A percentile compares a stretch with the other conserved stretches of the same genome.
phyloP scores from a whole-genome alignment of 768 basidiomycete genomes.

The Russula earlei region DNA sequence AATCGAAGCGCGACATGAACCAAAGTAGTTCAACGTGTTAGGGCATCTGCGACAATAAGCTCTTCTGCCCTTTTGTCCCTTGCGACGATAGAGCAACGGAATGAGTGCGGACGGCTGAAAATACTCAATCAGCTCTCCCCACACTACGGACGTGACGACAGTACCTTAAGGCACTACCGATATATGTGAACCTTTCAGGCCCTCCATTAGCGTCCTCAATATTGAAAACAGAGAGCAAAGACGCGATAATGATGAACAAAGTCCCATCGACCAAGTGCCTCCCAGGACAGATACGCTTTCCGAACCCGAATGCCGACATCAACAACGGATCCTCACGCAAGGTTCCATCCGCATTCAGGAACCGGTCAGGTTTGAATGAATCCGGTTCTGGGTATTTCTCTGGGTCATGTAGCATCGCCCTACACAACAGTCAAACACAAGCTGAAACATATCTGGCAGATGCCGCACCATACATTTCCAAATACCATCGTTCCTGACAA shows the following conservation, averaged over 20 bases:
- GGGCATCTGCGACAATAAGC: background rate
- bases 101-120: background rate
- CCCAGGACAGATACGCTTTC: conserved; percentile 13
- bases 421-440: background rate
- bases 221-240: conserved; percentile 4
- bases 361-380: conserved; percentile 21
- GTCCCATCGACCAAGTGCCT: conserved; percentile 9
- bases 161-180: background rate
- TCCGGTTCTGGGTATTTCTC: conserved; percentile 20
- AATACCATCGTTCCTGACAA: background rate
- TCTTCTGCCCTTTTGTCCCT: conserved; percentile 4
- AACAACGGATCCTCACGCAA: conserved; percentile 5
- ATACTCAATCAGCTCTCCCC: background rate
- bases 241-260: conserved; percentile 2
- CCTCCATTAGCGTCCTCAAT: background rate
- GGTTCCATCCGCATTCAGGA: conserved; percentile 12
- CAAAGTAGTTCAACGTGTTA: background rate
- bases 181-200: background rate
- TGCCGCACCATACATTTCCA: background rate
- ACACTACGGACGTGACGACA: background rate
- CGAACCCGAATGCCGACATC: conserved; percentile 1
- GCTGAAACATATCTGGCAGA: background rate
- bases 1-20: too few species aligned
- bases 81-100: background rate
- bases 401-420: conserved; percentile 22